A percentile compares a stretch with the other conserved stretches of the same genome.
These are phyloP conservation scores for Herpetomonas samuelpessoai DNA, from an alignment of 208 protist genomes.

Conservation along the genomic window DNA sequence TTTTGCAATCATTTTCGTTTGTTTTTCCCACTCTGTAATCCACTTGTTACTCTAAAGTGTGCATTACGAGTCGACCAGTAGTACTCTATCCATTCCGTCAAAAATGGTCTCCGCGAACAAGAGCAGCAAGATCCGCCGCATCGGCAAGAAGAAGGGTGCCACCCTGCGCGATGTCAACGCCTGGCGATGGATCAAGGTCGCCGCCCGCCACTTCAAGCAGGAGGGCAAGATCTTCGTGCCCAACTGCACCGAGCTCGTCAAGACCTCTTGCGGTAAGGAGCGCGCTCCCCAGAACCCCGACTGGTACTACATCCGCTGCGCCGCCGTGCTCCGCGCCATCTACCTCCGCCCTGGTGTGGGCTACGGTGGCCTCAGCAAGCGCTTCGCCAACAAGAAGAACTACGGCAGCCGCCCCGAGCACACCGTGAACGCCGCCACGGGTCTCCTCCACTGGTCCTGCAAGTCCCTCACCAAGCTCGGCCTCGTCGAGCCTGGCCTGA, in stretches of 20 bases:
- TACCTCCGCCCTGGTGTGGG: conserved; percentile 95
- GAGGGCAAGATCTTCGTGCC: conserved; percentile 94
- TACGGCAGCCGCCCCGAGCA: conserved; percentile 87
- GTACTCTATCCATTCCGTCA: no score
- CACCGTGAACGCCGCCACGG: conserved; percentile 74
- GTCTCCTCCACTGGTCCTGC: conserved; percentile 93
- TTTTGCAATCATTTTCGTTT: no score
- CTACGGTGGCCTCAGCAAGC: conserved; percentile 92
- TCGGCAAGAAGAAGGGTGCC: conserved; percentile 89
- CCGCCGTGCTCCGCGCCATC: conserved; percentile 96
- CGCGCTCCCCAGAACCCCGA: conserved; percentile 96
- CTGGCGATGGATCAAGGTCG: conserved; percentile 95
- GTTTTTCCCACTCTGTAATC: no score
- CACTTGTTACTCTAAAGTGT: no score
- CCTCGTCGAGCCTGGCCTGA: conserved; percentile 83
- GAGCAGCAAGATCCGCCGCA: conserved; percentile 81
- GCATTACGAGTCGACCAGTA: no score
- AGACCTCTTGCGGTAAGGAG: conserved; percentile 96
- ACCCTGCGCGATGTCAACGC: conserved; percentile 94
- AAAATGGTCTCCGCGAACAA: conserved; percentile 42
- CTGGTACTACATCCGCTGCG: conserved; percentile 98
- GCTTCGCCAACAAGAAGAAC: conserved; percentile 93
- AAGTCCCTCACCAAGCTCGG: conserved; percentile 94
- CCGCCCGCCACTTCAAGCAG: conserved; percentile 96
- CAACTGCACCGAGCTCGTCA: conserved; percentile 96